A percentile compares a stretch with the other conserved stretches of the same genome.
Conservation (phyloP, 345 rosid species). For the Zanthoxylum bungeanum region DNA sequence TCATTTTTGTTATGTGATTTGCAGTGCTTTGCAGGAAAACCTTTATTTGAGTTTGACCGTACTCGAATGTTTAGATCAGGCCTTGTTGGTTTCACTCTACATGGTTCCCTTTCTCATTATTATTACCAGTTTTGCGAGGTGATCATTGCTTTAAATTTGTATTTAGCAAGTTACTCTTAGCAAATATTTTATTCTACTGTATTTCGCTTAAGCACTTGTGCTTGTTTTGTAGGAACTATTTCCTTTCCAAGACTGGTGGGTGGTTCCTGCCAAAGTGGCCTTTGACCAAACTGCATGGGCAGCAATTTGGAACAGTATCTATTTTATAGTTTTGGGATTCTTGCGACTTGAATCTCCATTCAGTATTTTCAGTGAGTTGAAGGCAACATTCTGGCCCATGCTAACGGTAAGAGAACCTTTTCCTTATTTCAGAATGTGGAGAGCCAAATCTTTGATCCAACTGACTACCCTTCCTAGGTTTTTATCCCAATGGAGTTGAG, state of each 20-base stretch:
- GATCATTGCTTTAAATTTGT: neutral
- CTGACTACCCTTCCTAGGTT: neutral
- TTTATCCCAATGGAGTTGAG: neutral
- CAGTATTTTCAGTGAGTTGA: constrained; percentile 58
- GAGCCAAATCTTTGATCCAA: constrained; percentile 1
- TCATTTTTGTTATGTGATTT: neutral
- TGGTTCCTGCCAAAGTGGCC: constrained; percentile 83
- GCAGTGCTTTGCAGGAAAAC: constrained; percentile 91
- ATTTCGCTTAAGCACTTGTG: neutral
- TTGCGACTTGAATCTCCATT: constrained; percentile 80
- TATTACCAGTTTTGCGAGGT: constrained; percentile 96
- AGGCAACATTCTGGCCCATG: constrained; percentile 84
- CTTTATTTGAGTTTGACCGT: constrained; percentile 82
- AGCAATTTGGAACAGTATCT: constrained; percentile 90
- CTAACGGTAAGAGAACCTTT: constrained; percentile 56
- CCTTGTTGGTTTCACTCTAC: constrained; percentile 87
- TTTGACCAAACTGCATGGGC: constrained; percentile 97
- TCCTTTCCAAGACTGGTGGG: constrained; percentile 96
- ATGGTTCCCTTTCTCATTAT: constrained; percentile 88
- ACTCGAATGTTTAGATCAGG: constrained; percentile 86
- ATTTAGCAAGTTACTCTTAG: neutral
- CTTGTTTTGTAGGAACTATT: constrained; percentile 52
- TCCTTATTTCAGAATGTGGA: neutral
- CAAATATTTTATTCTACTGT: neutral
- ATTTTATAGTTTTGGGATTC: constrained; percentile 63